Conservation (phyloP, 1,284 basidiomycete species). For the Laetiporus sulphureus region DNA sequence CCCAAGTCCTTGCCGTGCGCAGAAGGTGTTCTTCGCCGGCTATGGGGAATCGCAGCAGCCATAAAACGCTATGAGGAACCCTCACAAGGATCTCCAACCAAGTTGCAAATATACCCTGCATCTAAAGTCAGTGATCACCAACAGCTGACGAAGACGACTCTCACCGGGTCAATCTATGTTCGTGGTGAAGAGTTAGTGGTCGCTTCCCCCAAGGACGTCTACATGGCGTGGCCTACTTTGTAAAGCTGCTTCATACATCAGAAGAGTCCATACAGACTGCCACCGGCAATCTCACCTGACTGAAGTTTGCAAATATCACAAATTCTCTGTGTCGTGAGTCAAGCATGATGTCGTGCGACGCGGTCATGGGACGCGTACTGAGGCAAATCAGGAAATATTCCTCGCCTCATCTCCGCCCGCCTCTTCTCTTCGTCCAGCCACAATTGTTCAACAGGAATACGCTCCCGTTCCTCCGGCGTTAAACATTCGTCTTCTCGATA, state of each 20-base stretch:
- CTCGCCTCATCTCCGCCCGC: conserved; percentile 36
- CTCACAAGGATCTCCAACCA: conserved; percentile 50
- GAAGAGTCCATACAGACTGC: conserved; percentile 2
- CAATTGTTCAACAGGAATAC: conserved; percentile 20
- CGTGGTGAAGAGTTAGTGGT: too few species aligned
- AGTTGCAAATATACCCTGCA: conserved; percentile 40
- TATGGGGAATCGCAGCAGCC: conserved; percentile 55
- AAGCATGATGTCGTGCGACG: background rate
- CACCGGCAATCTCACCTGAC: conserved; percentile 36
- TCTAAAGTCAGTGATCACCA: background rate
- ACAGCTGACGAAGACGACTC: conserved; percentile 7
- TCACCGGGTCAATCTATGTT: conserved; percentile 41
- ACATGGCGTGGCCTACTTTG: conserved; percentile 33
- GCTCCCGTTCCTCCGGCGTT: conserved; percentile 14
- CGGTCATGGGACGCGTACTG: conserved; percentile 25
- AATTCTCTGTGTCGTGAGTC: conserved; percentile 27
- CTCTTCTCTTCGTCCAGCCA: conserved; percentile 45
- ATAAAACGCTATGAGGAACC: conserved; percentile 50
- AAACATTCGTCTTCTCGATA: conserved; percentile 32
- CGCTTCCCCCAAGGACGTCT: too few species aligned
- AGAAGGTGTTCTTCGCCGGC: conserved; percentile 48
- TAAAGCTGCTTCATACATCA: conserved; percentile 33
- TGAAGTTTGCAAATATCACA: conserved; percentile 59
- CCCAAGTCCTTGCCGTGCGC: conserved; percentile 44
- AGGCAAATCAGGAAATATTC: conserved; percentile 42